phyloP scores from a whole-genome alignment of 805 yeast species.

The Candida jianshihensis region DNA sequence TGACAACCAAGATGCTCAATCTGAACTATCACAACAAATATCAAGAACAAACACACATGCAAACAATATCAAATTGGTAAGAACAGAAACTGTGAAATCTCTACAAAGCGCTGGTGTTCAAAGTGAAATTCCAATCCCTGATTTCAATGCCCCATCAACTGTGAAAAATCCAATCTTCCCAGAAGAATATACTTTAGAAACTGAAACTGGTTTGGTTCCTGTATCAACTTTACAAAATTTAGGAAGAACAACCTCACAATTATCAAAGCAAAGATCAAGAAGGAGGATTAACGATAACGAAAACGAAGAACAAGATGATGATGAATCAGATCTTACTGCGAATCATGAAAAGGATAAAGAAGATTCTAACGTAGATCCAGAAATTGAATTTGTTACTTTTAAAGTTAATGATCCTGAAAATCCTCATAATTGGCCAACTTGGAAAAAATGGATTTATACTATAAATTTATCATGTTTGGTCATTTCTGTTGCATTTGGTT shows the following conservation, averaged over 20 bases:
- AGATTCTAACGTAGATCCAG: slow-evolving; percentile 39
- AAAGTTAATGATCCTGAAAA: slow-evolving; percentile 75
- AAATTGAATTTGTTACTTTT: slow-evolving; percentile 81
- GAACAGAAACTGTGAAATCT: slow-evolving; percentile 72
- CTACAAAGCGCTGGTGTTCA: slow-evolving; percentile 56
- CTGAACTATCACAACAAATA: slow-evolving; percentile 29
- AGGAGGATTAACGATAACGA: slow-evolving; percentile 22
- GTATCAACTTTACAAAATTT: slow-evolving; percentile 60
- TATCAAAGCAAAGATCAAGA: slow-evolving; percentile 31
- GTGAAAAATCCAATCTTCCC: slow-evolving; percentile 74
- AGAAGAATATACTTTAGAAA: slow-evolving; percentile 86
- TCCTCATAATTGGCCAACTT: slow-evolving; percentile 76
- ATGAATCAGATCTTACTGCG: slow-evolving; percentile 6
- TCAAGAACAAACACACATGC: slow-evolving; percentile 16
- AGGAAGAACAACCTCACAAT: slow-evolving; percentile 44
- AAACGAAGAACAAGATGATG: slow-evolving; percentile 21
- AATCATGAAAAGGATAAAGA: background rate
- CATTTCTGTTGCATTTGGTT: slow-evolving; percentile 88
- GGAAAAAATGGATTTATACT: slow-evolving; percentile 59
- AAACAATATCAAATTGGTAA: slow-evolving; percentile 30
- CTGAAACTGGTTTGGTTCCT: slow-evolving; percentile 83
- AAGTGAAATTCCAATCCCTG: slow-evolving; percentile 46
- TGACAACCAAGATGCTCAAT: slow-evolving; percentile 37
- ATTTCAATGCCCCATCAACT: slow-evolving; percentile 46
- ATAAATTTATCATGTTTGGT: slow-evolving; percentile 63